Evolutionary conservation across 148 eudicot species (phyloP), one percentile per base, ranked within the genome.

Genomic region (Simmondsia chinensis): DNA sequence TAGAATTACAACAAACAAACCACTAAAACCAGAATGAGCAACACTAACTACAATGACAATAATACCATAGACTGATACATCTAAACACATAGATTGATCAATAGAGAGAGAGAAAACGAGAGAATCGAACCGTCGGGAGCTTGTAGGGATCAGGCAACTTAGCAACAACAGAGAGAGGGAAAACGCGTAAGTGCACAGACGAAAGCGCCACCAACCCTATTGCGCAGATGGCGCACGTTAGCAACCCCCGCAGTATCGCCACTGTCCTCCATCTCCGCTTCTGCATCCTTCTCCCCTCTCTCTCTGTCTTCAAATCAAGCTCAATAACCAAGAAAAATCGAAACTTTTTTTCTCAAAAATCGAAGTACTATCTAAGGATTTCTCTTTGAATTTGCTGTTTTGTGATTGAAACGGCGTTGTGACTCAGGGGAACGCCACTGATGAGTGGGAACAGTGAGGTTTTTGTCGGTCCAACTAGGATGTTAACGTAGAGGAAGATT

Each of bases 201-300:
- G 84, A 61, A 20, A 84, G 69, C 25, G 93, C 75, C 43, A 76
- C 19, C 12, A 89, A 22, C 4, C 76, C 80, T 18, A 89, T 71
- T 12, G 63, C 50, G 17, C 80, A 69, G 30, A 81, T 64, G 46
- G 87, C 87, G 58, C 68, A 78, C 30, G 59, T 69, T 65, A 89
- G 60, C 56, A 81, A 15, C 71, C 46, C 71, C 54, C 85, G 60
- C 33, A 74, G 14, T 4, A 66, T 15, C 44, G 42, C 62, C 50
- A 83, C 27, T 33, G 69, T 67, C 38, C 46, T 64, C 80, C 81
- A 59, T 37, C 74, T 71, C 56, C 49, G 52, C 56, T 58, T 76
- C 70, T 61, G 74, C 88, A 60, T 71, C 56, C 33, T 44, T 55
- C 22, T 48, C 41, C 33, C 26, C 46, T 46, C 28, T 41, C 16